Base-by-base conservation (phyloP, 2,329 filamentous ascomycete species). In the Graphium sp. region DNA sequence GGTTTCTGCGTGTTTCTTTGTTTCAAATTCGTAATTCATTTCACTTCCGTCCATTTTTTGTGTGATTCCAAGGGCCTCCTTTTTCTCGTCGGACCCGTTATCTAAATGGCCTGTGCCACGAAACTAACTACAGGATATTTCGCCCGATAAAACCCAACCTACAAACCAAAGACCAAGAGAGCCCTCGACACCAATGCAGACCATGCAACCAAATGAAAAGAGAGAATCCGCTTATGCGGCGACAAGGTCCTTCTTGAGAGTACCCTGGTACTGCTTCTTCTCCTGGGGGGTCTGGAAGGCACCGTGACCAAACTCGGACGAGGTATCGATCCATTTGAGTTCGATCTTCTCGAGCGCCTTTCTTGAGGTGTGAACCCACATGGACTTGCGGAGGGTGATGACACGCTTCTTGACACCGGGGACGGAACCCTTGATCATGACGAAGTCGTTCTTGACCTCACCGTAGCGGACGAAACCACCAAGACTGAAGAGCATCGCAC, bases 271-370 rank as follows among this genome's bases (percentile, higher is more conserved):
- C 58, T 83, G 75, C 67, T 80, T 82, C 84, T 98, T 98, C 80
- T 98, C 89, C 54, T 81, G 79, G 44, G 78, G 68, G 41, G 89
- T 98, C 73, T 98, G 89, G 83, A 92, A 98, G 52, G 84, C 87
- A 75, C 89, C 89, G 70, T 98, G 89, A 63, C 89, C 89, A 62
- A 98, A 98, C 74, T 98, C 92, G 67, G 85, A 94, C 39, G 85
- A 94, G 49, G 89, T 98, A 55, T 98, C 89, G 79, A 98, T 98
- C 89, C 89, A 98, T 69, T 98, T 98, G 69, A 98, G 81, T 55
- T 87, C 82, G 59, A 95, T 81, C 82, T 98, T 95, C 79, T 98
- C 89, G 53, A 93, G 72, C 32, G 89, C 82, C 60, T 78, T 84
- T 57, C 89, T 74, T 54, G 80, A 93, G 48, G 85, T 95, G 74